Base-by-base conservation (phyloP, 78 protist genomes). In the Dictyostelium citrinum region DNA sequence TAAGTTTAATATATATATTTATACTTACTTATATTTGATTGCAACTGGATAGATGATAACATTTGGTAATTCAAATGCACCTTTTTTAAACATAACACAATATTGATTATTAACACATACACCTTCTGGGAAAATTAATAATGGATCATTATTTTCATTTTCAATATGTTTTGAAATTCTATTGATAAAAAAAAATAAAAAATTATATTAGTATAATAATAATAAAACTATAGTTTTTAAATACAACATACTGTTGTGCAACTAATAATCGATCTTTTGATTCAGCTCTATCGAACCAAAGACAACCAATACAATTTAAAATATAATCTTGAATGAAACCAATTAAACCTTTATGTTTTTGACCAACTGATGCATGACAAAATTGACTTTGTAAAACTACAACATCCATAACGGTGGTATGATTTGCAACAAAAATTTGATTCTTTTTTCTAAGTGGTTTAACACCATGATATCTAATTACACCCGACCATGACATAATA, bases 41-140 rank as follows among this genome's bases (percentile, higher is more conserved):
- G 98, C 99, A 61, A 98, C 81, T 31, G 99, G 99, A 24, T 90
- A 64, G 49, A 98, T 81, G 1, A 37, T 78, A 2, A 79, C 97
- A 61, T 85, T 81, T 41, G 84, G 98, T 20, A 98, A 80, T 24
- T 95, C 98, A 45, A 98, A 98, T 29, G 98, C 97, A 81, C 99
- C 99, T 45, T 95, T 83, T 72, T 97, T 98, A 83, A 98, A 98
- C 97, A 95, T 96, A 61, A 97, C 97, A 49, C 88, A 70, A 76
- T 90, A 97, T 39, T 98, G 95, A 76, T 98, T 98, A 55, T 97
- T 98, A 37, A 98, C 99, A 74, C 99, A 98, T 22, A 96, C 95
- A 71, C 99, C 99, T 70, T 97, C 98, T n/a, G 98, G 98, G 90
- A 97, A 97, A 46, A 97, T 61, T 24, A 97, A 88, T 33, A 97